Base-by-base conservation (phyloP, 306 rosid species). In the Crotalaria pallida region DNA sequence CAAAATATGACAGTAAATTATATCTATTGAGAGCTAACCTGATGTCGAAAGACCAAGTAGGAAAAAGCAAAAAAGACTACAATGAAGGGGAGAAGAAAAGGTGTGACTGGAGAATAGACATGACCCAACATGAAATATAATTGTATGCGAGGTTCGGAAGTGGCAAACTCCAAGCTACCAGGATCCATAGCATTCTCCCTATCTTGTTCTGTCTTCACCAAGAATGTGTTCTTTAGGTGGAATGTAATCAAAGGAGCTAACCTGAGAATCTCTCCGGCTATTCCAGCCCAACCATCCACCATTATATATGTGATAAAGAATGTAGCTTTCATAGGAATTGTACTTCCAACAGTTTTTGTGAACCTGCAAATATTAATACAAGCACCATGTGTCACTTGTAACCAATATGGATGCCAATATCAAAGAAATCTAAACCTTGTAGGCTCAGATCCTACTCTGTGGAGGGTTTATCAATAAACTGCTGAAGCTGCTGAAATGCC, bases 231-330 rank as follows among this genome's bases (percentile, higher is more conserved):
- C 84, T 90, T 90, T 10, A 93, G 19, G 79, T 93, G 98, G 85
- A 84, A 93, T 10, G 81, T 50, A 57, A 77, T 58, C 58, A 93
- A 72, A 3, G 97, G 77, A 72, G 55, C 49, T 85, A 93, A 19
- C 81, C 98, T 88, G 31, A 90, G 81, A 53, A 90, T 81, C 78
- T 93, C 97, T 48, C 82, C 93, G 44, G 97, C 97, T 59, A 93
- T 27, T 78, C 98, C 97, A 73, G 97, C 71, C 97, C 98, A 93
- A 13, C 98, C 98, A 60, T 93, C 98, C 3, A 93, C 81, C 98
- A 88, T 90, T 81, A 84, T 70, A 58, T 93, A 93, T 66, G 98
- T 93, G 21, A 93, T 93, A 89, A 88, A 93, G 86, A 90, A 93
- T 18, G 97, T 90, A 27, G 94, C 98, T 78, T 90, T 90, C 98